phyloP scores from a whole-genome alignment of 1,284 basidiomycete genomes.

The Cryptococcus sp. region DNA sequence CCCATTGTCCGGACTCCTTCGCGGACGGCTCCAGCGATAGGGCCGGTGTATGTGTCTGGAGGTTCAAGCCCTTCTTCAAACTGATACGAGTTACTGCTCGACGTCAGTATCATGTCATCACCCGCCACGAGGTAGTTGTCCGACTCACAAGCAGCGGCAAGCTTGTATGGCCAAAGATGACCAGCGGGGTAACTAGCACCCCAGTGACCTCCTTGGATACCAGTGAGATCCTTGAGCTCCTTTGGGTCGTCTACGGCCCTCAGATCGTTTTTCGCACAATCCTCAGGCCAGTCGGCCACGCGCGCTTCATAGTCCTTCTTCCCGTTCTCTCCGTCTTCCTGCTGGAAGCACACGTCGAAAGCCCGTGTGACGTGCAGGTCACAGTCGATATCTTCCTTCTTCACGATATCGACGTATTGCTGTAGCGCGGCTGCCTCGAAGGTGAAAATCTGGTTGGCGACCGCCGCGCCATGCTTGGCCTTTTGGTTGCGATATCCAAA shows the following conservation, averaged over 20 bases:
- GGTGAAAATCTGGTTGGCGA: conserved; percentile 29
- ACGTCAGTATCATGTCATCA: not conserved
- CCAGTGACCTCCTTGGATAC: conserved; percentile 24
- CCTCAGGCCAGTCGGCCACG: conserved; percentile 12
- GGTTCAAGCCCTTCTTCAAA: conserved; percentile 25
- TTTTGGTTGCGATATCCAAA: conserved; percentile 38
- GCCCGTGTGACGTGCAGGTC: conserved; percentile 40
- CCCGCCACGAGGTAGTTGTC: not conserved
- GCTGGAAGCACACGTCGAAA: conserved; percentile 36
- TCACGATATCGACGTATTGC: conserved; percentile 25
- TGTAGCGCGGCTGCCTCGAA: conserved; percentile 30
- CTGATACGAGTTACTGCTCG: conserved; percentile 21
- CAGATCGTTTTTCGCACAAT: conserved; percentile 18
- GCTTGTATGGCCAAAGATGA: conserved; percentile 37
- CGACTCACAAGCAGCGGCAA: conserved; percentile 31
- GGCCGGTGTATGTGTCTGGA: conserved; percentile 33
- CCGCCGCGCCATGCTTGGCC: conserved; percentile 28
- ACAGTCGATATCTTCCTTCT: conserved; percentile 34
- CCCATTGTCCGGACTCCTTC: conserved; percentile 15
- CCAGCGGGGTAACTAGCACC: conserved; percentile 35
- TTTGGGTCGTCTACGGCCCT: conserved; percentile 16
- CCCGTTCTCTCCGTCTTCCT: conserved; percentile 18
- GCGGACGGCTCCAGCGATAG: conserved; percentile 8
- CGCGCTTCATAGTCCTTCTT: conserved; percentile 24
- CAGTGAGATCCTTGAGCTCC: conserved; percentile 22